Evolutionary conservation across 148 eudicot species (phyloP).

Genomic region (Chenopodium berlandieri): DNA sequence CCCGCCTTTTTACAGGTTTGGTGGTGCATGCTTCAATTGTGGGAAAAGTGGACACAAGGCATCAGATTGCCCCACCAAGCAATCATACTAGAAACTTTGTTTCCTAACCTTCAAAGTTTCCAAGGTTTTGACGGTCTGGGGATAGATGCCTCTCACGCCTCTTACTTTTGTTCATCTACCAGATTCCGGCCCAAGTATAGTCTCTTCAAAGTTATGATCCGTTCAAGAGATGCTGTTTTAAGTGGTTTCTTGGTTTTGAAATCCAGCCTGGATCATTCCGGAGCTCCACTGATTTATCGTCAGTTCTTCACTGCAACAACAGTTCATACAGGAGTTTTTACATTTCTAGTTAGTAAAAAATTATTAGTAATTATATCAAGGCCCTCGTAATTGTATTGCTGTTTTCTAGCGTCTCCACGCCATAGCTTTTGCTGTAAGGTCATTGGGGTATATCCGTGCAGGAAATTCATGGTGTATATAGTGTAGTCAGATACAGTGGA

Average conservation of each 20-base stretch:
- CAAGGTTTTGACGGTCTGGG: slow-evolving; percentile 6
- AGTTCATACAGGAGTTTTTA: slow-evolving; percentile 6
- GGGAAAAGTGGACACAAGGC: slow-evolving; percentile 91
- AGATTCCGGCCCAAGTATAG: not conserved
- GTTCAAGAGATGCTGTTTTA: slow-evolving; percentile 11
- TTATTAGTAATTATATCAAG: not conserved
- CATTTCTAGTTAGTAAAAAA: not conserved
- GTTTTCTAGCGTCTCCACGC: slow-evolving; percentile 6
- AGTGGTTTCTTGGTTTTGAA: slow-evolving; percentile 13
- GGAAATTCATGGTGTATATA: slow-evolving; percentile 31
- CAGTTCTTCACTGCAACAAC: slow-evolving; percentile 10
- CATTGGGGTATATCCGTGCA: slow-evolving; percentile 15
- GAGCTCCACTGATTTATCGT: slow-evolving; percentile 5
- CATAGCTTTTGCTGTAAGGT: slow-evolving; percentile 20
- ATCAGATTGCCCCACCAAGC: slow-evolving; percentile 78
- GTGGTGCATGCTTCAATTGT: slow-evolving; percentile 96
- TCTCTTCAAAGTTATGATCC: not conserved
- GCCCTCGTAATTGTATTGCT: not conserved
- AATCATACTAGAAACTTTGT: slow-evolving; percentile 37
- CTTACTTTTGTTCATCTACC: not conserved
- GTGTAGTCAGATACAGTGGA: slow-evolving; percentile 16
- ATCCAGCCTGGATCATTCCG: slow-evolving; percentile 12
- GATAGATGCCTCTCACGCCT: not conserved
- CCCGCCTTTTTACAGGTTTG: slow-evolving; percentile 48
- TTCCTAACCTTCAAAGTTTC: slow-evolving; percentile 13